Base-by-base conservation (phyloP, 805 yeast species). In the Metschnikowia amazonensis region DNA sequence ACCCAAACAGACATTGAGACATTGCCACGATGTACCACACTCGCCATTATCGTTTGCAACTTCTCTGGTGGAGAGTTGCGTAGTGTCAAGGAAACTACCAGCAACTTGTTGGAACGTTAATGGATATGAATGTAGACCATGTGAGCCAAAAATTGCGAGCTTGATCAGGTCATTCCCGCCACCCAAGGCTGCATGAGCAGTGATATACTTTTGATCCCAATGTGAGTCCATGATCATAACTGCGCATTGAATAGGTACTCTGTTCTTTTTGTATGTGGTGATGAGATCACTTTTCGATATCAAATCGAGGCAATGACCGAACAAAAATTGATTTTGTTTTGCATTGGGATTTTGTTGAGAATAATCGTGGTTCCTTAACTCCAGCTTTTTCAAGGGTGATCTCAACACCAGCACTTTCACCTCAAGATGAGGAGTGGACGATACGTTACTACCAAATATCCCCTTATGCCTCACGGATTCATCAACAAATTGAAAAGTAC, bases 101-200 rank as follows among this genome's bases (percentile, higher is more conserved):
- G 77, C 77, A 3, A 94, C 63, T 31, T 81, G 82, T 47, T 89
- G 94, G 49, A 89, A 71, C 46, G 76, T 77, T n/a, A 76, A 64
- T n/a, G 99, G 98, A 95, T 96, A 94, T 1, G 96, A 79, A 62
- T 86, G 90, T 10, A 89, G 54, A 0, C 96, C 94, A 59, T 94
- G 98, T 5, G 95, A 83, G 5, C 99, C 99, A 65, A 90, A 92
- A 8, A 94, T 89, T 1, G 96, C 98, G 44, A 94, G 66, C 51
- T 81, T 81, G 35, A 88, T 69, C 35, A 79, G 70, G 34, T 75
- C 82, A 21, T 76, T 75, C 10, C 94, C 94, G 24, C 98, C 98
- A 37, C 98, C 98, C 14, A 92, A 67, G 0, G 98, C 98, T 2
- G 97, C 97, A 66, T 94, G 98, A 2, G 89, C 88, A 30, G 81